phyloP scores from a whole-genome alignment of 2,329 filamentous ascomycete species.

The Hypoxylon sp. region DNA sequence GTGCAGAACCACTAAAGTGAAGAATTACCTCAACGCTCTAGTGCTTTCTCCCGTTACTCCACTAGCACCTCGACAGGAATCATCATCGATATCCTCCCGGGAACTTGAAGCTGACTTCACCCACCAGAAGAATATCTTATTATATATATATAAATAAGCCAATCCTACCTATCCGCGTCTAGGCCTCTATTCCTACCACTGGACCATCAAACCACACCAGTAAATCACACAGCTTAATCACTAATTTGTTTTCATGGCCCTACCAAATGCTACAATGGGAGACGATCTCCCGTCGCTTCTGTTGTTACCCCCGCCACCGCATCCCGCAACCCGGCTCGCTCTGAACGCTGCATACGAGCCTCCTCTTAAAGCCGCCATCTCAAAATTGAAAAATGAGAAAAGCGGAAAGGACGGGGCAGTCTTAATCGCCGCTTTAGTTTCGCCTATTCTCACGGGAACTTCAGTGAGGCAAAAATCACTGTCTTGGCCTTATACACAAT shows the following conservation, averaged over 20 bases:
- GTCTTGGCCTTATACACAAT: constrained; percentile 78
- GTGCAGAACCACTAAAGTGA: neutral
- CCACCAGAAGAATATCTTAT: neutral
- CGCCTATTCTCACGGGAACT: constrained; percentile 71
- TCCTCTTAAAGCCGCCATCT: constrained; percentile 69
- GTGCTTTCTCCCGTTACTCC: constrained; percentile 19
- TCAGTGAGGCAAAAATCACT: constrained; percentile 66
- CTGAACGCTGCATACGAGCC: constrained; percentile 73
- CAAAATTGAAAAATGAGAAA: constrained; percentile 60
- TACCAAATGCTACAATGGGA: constrained; percentile 36
- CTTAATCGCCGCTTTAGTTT: constrained; percentile 72
- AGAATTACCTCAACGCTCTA: constrained; percentile 31
- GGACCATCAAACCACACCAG: neutral
- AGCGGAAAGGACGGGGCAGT: constrained; percentile 53
- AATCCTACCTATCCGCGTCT: neutral
- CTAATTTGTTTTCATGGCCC: constrained; percentile 7
- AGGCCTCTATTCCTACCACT: neutral
- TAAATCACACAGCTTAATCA: neutral
- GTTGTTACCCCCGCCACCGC: constrained; percentile 74
- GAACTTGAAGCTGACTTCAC: neutral
- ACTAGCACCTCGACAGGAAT: constrained; percentile 17
- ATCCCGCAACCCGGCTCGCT: constrained; percentile 65
- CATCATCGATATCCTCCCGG: neutral
- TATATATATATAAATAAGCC: neutral
- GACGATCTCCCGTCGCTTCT: constrained; percentile 66